Base-by-base conservation (phyloP, 2,329 filamentous ascomycete species). In the Albophoma yamanashiensis region DNA sequence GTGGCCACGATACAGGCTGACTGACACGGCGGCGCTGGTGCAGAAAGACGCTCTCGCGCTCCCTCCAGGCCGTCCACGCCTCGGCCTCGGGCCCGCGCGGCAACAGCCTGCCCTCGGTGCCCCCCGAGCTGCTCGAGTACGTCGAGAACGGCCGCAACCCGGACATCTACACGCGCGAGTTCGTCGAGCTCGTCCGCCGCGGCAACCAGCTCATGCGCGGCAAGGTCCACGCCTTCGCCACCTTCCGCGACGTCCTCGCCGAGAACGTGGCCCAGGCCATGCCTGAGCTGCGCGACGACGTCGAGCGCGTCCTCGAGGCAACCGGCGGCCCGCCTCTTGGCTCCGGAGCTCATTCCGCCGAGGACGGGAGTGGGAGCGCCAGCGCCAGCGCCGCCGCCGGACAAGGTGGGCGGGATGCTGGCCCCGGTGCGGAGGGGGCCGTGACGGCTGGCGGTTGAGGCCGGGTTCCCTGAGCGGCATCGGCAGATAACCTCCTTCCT, bases 91-190 rank as follows among this genome's bases (percentile, higher is more conserved):
- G 74, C 31, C 74, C 75, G 15, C 62, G 70, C 64, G 63, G 47
- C 64, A 62, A 38, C 7, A 42, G 67, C 27, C 78, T 85, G 47
- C 82, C 83, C 5, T 73, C 71, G 39, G 78, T 87, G 27, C 85
- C 85, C 2, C 81, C 80, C 58, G 85, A 88, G 67, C 79, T 89
- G 15, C 78, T 88, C 62, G 78, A 84, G 68, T 89, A 89, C 74
- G 86, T 89, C 67, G 86, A 89, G 71, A 83, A 84, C 69, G 86
- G 86, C 53, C 84, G 86, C 57, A 89, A 89, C 75, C 86, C 86
- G 2, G 86, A 89, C 73, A 89, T 89, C 66, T 89, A 89, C 77
- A 89, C 86, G 59, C 79, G 86, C 67, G 86, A 89, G 75, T 89
- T 89, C 67, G 85, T 89, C 67, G 86, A 89, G 80, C 78, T 86